Base-by-base conservation (phyloP, 805 yeast genomes). In the Myxozyma vanderwaltii region DNA sequence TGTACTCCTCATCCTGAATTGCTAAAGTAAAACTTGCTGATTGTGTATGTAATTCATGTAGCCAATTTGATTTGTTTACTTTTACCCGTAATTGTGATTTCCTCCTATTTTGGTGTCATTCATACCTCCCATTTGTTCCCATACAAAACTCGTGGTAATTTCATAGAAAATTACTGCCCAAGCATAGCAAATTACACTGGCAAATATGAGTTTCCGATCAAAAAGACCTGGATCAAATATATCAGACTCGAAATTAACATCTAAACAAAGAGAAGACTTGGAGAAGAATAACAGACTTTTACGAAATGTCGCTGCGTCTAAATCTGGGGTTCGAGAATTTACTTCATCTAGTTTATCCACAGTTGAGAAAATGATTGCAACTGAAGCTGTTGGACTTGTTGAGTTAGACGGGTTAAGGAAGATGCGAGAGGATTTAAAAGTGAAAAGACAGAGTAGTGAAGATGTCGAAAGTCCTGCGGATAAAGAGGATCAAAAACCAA, bases 381-480 rank as follows among this genome's bases (percentile, higher is more conserved):
- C 7, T 13, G 62, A 56, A 21, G 35, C 62, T 15, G 51, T 59
- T 13, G 63, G 63, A 39, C 44, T 59, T n/a, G 58, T 59, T 3
- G 54, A 26, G 23, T 41, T 33, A 19, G 58, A 43, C 10, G 35
- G 35, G 33, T 44, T 49, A 64, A 49, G 35, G 33, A 21, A 35
- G 46, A 27, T 58, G 56, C 15, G 55, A 26, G 55, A 49, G 33
- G 58, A 50, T 5, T 44, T 51, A 19, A 29, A 15, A 6, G 60
- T 21, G 17, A 46, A 49, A 23, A 17, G 35, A 33, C 19, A 50
- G 21, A 13, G 23, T 40, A 52, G 10, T 8, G 26, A 23, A 12
- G 58, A 52, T 8, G 21, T 26, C 6, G 55, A 17, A 15, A 39
- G 35, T 5, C 7, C 36, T 4, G 23, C 17, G 27, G 24, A 15